phyloP scores from a whole-genome alignment of 1,284 basidiomycete species.

The Trichosporon sp. region DNA sequence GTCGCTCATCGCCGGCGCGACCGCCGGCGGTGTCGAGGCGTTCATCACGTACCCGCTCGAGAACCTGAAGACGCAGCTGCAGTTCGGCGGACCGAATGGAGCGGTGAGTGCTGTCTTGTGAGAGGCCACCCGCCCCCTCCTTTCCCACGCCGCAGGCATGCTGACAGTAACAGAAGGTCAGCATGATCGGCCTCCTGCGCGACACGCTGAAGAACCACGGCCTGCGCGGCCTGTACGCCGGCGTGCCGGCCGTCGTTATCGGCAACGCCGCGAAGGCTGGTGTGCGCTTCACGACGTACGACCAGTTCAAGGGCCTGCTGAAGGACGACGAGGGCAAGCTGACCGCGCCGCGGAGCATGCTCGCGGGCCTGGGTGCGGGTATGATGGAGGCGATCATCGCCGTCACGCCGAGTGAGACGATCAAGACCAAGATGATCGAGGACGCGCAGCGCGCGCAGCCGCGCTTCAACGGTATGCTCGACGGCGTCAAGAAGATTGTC shows the following conservation, averaged over 20 bases:
- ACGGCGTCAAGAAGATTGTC: constrained; percentile 79
- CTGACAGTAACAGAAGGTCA: constrained; percentile 56
- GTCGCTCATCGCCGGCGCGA: constrained; percentile 82
- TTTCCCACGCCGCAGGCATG: constrained; percentile 16
- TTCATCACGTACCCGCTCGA: constrained; percentile 69
- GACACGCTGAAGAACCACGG: constrained; percentile 70
- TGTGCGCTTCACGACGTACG: constrained; percentile 91
- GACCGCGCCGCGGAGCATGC: constrained; percentile 71
- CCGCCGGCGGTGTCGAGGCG: constrained; percentile 86
- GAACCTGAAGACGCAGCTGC: constrained; percentile 67
- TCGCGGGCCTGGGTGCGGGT: constrained; percentile 90
- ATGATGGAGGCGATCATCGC: constrained; percentile 91
- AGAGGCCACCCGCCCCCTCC: constrained; percentile 33
- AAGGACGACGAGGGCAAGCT: constrained; percentile 88
- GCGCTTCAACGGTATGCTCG: constrained; percentile 79
- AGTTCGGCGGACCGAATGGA: constrained; percentile 48
- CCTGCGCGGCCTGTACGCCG: constrained; percentile 73
- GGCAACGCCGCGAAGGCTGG: constrained; percentile 89
- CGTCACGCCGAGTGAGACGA: constrained; percentile 95
- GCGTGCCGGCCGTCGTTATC: constrained; percentile 78
- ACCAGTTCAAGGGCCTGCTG: constrained; percentile 80
- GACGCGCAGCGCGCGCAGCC: constrained; percentile 81
- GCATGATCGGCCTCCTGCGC: constrained; percentile 64
- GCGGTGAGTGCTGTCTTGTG: constrained; percentile 31
- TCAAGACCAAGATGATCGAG: constrained; percentile 99